A percentile compares a stretch with the other conserved stretches of the same genome.
phyloP scores from a whole-genome alignment of 2,329 filamentous ascomycete species.

The Lecanicillium sp. region DNA sequence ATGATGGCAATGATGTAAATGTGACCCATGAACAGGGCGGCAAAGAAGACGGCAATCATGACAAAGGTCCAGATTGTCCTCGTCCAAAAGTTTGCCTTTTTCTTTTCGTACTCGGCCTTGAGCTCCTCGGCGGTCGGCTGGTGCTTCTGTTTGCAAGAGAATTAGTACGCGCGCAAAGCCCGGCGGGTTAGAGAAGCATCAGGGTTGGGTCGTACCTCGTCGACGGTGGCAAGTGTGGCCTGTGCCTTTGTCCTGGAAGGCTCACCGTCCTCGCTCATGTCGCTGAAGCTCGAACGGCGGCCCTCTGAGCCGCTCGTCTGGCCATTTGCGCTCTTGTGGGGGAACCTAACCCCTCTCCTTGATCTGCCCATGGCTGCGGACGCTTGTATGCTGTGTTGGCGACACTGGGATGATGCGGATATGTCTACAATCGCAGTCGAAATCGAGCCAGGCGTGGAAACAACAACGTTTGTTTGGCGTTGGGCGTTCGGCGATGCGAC shows the following conservation, averaged over 20 bases:
- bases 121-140: conserved; percentile 32
- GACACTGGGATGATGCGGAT: no score
- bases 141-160: conserved; percentile 29
- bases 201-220: conserved; percentile 21
- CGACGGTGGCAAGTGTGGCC: conserved; percentile 23
- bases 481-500: no score
- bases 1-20: conserved; percentile 94
- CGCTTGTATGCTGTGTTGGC: neutral
- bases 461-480: no score
- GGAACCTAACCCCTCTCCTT: conserved; percentile 48
- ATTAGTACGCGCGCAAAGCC: conserved; percentile 7
- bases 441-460: no score
- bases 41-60: conserved; percentile 93
- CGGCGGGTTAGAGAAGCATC: neutral
- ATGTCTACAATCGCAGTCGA: no score
- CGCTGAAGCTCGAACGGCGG: conserved; percentile 63
- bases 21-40: conserved; percentile 87
- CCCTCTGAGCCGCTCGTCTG: conserved; percentile 37
- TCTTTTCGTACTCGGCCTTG: conserved; percentile 82
- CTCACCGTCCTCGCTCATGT: conserved; percentile 51
- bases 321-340: conserved; percentile 41
- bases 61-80: conserved; percentile 96
- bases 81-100: conserved; percentile 95
- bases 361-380: conserved; percentile 25
- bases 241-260: conserved; percentile 20